These are phyloP conservation scores for Macrolepiota albuminosa DNA, from an alignment of 768 basidiomycete genomes.

Conservation along the genomic window DNA sequence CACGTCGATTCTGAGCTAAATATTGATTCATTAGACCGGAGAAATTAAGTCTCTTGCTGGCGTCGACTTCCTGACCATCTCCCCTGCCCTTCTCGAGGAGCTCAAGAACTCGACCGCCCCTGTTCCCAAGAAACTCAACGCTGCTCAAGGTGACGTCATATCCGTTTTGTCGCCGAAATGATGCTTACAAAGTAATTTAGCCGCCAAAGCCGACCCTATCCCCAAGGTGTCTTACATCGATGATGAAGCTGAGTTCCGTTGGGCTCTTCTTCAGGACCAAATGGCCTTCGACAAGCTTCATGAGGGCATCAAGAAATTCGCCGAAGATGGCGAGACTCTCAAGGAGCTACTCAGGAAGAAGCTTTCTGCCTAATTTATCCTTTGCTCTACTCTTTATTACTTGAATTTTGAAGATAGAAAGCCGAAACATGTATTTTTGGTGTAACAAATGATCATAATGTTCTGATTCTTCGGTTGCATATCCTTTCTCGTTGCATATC, in stretches of 20 bases:
- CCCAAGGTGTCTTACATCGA: conserved; percentile 82
- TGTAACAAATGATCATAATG: neutral
- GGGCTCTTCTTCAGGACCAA: conserved; percentile 84
- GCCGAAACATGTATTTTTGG: neutral
- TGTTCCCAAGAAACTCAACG: conserved; percentile 83
- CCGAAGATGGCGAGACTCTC: conserved; percentile 89
- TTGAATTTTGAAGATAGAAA: neutral
- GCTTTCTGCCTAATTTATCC: conserved; percentile 39
- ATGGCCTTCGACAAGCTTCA: conserved; percentile 99
- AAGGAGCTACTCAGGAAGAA: conserved; percentile 76
- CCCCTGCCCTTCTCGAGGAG: conserved; percentile 87
- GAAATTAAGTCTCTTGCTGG: conserved; percentile 96
- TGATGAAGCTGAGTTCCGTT: conserved; percentile 95
- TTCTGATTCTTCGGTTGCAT: neutral
- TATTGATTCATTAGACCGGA: conserved; percentile 46
- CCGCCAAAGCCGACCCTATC: conserved; percentile 54
- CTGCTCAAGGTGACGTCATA: conserved; percentile 47
- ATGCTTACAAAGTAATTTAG: conserved; percentile 22
- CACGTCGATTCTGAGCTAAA: neutral
- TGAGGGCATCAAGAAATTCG: conserved; percentile 98
- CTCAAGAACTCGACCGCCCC: conserved; percentile 74
- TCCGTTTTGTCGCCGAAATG: conserved; percentile 3
- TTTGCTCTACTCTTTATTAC: neutral
- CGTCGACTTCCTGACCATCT: conserved; percentile 96
- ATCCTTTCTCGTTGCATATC: neutral